phyloP scores from a whole-genome alignment of 257 asterid genomes.

The Scutellaria minor region DNA sequence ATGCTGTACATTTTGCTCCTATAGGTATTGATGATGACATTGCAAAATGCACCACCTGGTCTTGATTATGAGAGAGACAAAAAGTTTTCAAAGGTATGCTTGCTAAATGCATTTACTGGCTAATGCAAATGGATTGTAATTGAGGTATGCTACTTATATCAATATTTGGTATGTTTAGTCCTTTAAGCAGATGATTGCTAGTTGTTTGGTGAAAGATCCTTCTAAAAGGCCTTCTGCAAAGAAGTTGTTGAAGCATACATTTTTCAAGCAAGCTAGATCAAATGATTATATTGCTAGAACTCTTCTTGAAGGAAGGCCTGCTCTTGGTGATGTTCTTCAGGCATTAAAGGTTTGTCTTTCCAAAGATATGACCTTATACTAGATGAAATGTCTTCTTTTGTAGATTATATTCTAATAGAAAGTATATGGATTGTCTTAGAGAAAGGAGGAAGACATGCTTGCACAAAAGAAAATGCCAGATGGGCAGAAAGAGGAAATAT shows the following conservation, averaged over 20 bases:
- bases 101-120: slow-evolving; percentile 9
- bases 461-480: slow-evolving; percentile 98
- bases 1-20: slow-evolving; percentile 25
- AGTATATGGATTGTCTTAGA: slow-evolving; percentile 46
- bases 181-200: slow-evolving; percentile 95
- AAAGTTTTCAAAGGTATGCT: slow-evolving; percentile 85
- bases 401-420: slow-evolving; percentile 39
- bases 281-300: slow-evolving; percentile 74
- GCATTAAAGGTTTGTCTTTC: slow-evolving; percentile 70
- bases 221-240: slow-evolving; percentile 91
- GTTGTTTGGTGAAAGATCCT: slow-evolving; percentile 99
- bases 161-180: slow-evolving; percentile 60
- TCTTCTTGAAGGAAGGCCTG: slow-evolving; percentile 90
- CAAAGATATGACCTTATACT: slow-evolving; percentile 22
- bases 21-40: slow-evolving; percentile 95
- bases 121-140: slow-evolving; percentile 16
- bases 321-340: slow-evolving; percentile 84
- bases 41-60: slow-evolving; percentile 99
- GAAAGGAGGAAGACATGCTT: slow-evolving; percentile 93
- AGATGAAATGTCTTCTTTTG: slow-evolving; percentile 31
- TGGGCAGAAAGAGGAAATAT: slow-evolving; percentile 88
- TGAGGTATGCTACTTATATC: slow-evolving; percentile 32
- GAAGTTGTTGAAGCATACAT: slow-evolving; percentile 80
- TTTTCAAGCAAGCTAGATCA: slow-evolving; percentile 96
- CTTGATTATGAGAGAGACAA: slow-evolving; percentile 97